Conservation (phyloP, 116 monocot species). For the Papilionanthe hybrid region DNA sequence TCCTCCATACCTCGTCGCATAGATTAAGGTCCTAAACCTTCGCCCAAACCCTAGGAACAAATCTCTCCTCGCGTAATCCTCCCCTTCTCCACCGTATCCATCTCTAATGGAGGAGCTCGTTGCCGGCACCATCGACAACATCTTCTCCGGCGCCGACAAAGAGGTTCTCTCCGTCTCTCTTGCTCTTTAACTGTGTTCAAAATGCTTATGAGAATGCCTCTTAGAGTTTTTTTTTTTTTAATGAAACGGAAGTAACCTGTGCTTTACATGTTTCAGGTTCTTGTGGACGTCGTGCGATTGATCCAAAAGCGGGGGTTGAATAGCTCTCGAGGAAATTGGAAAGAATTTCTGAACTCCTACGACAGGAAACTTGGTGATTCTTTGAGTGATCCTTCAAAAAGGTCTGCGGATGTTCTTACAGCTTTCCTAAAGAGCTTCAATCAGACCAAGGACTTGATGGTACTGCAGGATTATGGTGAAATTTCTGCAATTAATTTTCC, state of each 20-base stretch:
- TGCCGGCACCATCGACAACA: not conserved
- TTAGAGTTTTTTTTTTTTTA: not conserved
- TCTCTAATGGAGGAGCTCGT: slow-evolving; percentile 4
- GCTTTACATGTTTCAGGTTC: slow-evolving; percentile 26
- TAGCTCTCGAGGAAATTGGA: slow-evolving; percentile 49
- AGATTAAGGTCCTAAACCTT: not conserved
- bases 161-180: slow-evolving; percentile 5
- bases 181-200: not conserved
- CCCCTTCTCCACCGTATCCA: not conserved
- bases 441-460: slow-evolving; percentile 9
- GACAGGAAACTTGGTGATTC: slow-evolving; percentile 37
- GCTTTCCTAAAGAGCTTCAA: slow-evolving; percentile 42
- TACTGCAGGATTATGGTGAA: slow-evolving; percentile 18
- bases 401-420: slow-evolving; percentile 33
- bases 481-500: not conserved
- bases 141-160: slow-evolving; percentile 6
- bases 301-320: slow-evolving; percentile 36
- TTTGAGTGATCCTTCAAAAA: slow-evolving; percentile 45
- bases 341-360: slow-evolving; percentile 36
- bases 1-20: too few species aligned
- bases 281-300: slow-evolving; percentile 44
- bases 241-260: not conserved
- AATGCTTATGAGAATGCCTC: not conserved
- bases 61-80: not conserved
- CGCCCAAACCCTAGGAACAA: not conserved